Conservation (phyloP, 106 monocot species). For the Vanilla planifolia region DNA sequence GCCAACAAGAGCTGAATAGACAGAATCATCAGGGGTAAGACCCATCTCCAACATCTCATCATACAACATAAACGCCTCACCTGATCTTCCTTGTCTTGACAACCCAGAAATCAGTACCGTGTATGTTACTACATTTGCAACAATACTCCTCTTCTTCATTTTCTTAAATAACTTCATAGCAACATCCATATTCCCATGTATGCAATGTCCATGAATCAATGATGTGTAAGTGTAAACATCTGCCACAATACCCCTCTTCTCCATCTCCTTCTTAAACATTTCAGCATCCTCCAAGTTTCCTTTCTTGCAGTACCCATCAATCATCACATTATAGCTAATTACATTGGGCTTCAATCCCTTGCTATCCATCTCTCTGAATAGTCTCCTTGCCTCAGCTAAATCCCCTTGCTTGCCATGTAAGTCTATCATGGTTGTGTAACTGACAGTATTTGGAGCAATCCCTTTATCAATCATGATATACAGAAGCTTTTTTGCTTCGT, state of each 20-base stretch:
- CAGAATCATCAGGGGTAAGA: constrained; percentile 64
- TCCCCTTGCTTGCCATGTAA: constrained; percentile 77
- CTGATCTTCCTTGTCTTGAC: constrained; percentile 76
- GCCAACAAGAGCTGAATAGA: constrained; percentile 71
- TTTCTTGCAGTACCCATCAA: constrained; percentile 75
- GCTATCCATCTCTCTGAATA: constrained; percentile 52
- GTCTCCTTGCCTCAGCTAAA: constrained; percentile 45
- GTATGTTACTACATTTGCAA: constrained; percentile 51
- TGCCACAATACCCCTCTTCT: constrained; percentile 49
- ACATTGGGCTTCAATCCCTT: constrained; percentile 36
- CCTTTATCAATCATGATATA: constrained; percentile 58
- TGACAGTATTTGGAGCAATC: constrained; percentile 50
- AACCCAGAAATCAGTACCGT: constrained; percentile 72
- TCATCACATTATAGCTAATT: constrained; percentile 70
- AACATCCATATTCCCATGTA: constrained; percentile 50
- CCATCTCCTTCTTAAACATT: constrained; percentile 74
- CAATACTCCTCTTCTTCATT: constrained; percentile 40
- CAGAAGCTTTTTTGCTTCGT: constrained; percentile 53
- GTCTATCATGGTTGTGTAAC: constrained; percentile 64
- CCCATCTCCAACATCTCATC: constrained; percentile 71
- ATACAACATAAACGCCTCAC: constrained; percentile 76
- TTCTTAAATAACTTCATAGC: constrained; percentile 65
- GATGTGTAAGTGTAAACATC: constrained; percentile 84
- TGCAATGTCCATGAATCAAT: constrained; percentile 72
- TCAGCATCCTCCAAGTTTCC: constrained; percentile 68